These are phyloP conservation scores for Leccinum boreale DNA, from an alignment of 768 basidiomycete genomes.

Conservation along the genomic window DNA sequence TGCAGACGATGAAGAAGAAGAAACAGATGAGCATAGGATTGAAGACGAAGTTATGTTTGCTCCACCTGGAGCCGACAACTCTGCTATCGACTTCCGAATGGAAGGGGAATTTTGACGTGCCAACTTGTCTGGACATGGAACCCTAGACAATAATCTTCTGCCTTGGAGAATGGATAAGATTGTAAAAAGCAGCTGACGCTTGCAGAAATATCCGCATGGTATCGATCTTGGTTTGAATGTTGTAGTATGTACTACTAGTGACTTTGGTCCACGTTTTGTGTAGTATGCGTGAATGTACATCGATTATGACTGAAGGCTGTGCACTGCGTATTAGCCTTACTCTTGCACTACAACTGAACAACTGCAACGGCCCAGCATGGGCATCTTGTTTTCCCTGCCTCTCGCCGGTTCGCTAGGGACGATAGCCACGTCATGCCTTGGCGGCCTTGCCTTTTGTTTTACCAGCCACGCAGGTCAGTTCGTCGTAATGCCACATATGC, in stretches of 20 bases:
- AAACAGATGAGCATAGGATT: neutral
- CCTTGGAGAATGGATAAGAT: neutral
- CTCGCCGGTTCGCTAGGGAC: conserved; percentile 64
- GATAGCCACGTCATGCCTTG: conserved; percentile 80
- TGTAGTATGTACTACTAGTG: neutral
- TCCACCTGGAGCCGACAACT: neutral
- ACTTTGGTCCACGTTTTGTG: neutral
- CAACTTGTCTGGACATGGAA: neutral
- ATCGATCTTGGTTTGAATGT: too few species aligned
- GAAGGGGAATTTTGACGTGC: conserved; percentile 1
- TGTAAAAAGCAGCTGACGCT: too few species aligned
- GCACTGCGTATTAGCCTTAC: neutral
- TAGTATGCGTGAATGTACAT: neutral
- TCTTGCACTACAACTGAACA: neutral
- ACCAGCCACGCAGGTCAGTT: conserved; percentile 77
- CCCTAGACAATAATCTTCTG: neutral
- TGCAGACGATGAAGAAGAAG: neutral
- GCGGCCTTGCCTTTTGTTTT: conserved; percentile 80
- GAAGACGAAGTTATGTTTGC: conserved; percentile 18
- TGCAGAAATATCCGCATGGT: neutral
- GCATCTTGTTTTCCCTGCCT: conserved; percentile 69
- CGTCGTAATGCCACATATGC: neutral
- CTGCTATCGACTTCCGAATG: neutral
- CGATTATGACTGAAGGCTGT: neutral
- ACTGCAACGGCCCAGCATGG: conserved; percentile 48